Evolutionary conservation across 148 eudicot genomes (phyloP), one percentile per base, ranked within the genome.

Genomic region (Tetragonia tetragonoides): DNA sequence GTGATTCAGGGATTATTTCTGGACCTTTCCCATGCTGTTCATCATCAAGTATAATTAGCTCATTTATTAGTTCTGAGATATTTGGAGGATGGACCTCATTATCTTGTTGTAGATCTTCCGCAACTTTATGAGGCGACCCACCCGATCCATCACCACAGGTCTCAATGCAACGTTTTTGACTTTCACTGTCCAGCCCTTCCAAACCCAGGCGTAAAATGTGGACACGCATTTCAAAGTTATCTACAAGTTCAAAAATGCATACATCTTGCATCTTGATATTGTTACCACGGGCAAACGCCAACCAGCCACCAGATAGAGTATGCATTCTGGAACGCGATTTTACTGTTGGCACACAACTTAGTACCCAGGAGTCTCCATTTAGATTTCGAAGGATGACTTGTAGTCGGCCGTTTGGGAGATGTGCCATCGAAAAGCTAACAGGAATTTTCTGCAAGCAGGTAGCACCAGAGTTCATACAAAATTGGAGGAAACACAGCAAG

Each of bases 281-380:
- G 78, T 95, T 95, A 66, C 70, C 96, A 70, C 99, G 94, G 40
- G 84, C 94, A 90, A 95, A 95, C 18, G 93, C 88, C 83, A 86
- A 80, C 99, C 99, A 95, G 9, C 99, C 99, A 73, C 94, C 97
- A 78, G 93, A 88, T 68, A 95, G 82, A 6, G 89, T 88, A 85
- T 91, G 93, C 83, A 84, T 75, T 6, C 87, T 82, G 41, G 76
- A 62, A 63, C 75, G 87, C 65, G 76, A 85, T 78, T 81, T 91
- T 28, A 40, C 63, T 68, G 91, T 84, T 62, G 99, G 94, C 65
- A 91, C 70, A 21, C 91, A 88, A 77, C 86, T 95, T 54, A 95
- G 86, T 46, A 85, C 73, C 99, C 99, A 95, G 80, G 82, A 73
- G 42, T 90, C 77, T 70, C 97, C 97, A 81, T 87, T 85, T 73